Evolutionary conservation across 495 filamentous ascomycete genomes (phyloP).

Genomic region (Tuber indicum): DNA sequence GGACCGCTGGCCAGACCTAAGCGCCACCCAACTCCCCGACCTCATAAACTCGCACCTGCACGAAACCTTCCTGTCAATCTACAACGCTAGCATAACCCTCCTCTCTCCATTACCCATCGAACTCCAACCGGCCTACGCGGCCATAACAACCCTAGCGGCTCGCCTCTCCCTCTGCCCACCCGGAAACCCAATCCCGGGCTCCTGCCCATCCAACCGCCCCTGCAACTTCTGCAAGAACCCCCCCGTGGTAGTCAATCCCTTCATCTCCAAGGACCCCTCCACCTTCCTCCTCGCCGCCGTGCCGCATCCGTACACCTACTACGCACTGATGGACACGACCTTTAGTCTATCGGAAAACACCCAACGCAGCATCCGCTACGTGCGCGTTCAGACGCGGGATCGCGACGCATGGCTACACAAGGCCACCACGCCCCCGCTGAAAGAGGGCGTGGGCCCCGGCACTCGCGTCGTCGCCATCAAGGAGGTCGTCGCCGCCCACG

Average conservation of each 20-base stretch:
- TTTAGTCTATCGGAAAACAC: conserved; percentile 31
- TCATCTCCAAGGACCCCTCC: conserved; percentile 56
- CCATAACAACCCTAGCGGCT: conserved; percentile 62
- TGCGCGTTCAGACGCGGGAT: conserved; percentile 61
- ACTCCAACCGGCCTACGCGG: conserved; percentile 62
- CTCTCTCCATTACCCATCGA: conserved; percentile 68
- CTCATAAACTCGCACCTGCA: conserved; percentile 86
- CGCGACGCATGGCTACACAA: conserved; percentile 71
- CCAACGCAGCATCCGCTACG: conserved; percentile 55
- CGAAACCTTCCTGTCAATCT: conserved; percentile 55
- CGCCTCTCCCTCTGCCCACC: conserved; percentile 66
- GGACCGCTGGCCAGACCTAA: conserved; percentile 58
- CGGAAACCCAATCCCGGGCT: conserved; percentile 57
- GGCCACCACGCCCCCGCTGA: conserved; percentile 63
- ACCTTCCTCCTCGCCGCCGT: conserved; percentile 78
- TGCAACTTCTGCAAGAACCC: conserved; percentile 67
- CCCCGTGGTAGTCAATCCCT: conserved; percentile 53
- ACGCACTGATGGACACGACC: conserved; percentile 50
- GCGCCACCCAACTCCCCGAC: conserved; percentile 57
- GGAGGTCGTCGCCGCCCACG: conserved; percentile 65
- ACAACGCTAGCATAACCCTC: conserved; percentile 61
- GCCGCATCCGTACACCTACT: conserved; percentile 82
- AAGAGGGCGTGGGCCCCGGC: conserved; percentile 53
- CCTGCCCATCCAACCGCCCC: conserved; percentile 80
- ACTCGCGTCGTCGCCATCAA: conserved; percentile 70